phyloP scores from a whole-genome alignment of 148 eudicot genomes.

The Simmondsia chinensis region DNA sequence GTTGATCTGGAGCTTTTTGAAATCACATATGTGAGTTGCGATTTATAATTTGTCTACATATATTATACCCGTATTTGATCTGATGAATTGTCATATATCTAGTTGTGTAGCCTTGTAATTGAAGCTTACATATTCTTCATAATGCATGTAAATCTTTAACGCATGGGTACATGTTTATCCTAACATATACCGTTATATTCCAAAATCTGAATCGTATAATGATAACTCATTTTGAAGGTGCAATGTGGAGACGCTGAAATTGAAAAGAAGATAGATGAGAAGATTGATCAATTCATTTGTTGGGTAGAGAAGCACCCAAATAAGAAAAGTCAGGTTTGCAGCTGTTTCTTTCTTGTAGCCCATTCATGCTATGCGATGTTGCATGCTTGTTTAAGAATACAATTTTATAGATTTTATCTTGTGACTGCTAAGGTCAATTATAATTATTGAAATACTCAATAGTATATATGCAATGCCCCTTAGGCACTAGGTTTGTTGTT shows the following conservation, averaged over 20 bases:
- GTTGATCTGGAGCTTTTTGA: slow-evolving; percentile 91
- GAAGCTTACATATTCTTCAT: neutral
- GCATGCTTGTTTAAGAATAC: neutral
- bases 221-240: slow-evolving; percentile 33
- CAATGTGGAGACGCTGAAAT: slow-evolving; percentile 87
- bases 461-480: neutral
- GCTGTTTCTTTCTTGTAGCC: neutral
- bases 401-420: neutral
- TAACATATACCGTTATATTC: neutral
- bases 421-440: no score
- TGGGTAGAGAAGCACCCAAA: slow-evolving; percentile 96
- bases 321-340: slow-evolving; percentile 87
- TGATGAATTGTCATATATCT: no score
- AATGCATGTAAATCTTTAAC: neutral
- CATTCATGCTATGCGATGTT: neutral
- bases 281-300: slow-evolving; percentile 79
- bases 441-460: no score
- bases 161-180: neutral
- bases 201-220: neutral
- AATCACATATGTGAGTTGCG: slow-evolving; percentile 72
- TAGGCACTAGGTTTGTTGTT: no score
- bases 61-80: no score
- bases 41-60: no score
- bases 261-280: slow-evolving; percentile 91
- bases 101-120: no score